Evolutionary conservation across 257 asterid genomes (phyloP).

Genomic region (Solanum stenotomum): DNA sequence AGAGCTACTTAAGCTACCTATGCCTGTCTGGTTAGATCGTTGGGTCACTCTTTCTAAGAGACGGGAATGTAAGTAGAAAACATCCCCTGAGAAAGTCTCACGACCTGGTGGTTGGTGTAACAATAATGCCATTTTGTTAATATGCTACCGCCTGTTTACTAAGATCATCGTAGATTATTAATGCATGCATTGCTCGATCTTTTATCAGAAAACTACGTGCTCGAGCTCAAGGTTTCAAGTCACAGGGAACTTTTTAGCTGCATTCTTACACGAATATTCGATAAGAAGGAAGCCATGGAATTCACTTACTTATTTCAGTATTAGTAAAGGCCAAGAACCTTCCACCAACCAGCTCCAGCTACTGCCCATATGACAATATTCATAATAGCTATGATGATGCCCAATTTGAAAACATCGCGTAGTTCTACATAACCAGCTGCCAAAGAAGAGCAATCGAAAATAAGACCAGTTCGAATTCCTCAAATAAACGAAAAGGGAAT

Average conservation of each 20-base stretch:
- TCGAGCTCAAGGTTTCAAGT: background rate
- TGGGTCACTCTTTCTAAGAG: background rate
- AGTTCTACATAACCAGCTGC: slow-evolving; percentile 82
- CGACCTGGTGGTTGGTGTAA: background rate
- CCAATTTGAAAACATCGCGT: slow-evolving; percentile 45
- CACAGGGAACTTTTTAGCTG: background rate
- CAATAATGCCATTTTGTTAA: background rate
- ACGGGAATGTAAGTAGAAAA: background rate
- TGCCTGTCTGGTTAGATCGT: background rate
- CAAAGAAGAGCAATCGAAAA: background rate
- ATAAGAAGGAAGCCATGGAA: background rate
- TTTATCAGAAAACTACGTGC: background rate
- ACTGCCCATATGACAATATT: slow-evolving; percentile 53
- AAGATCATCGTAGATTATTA: background rate
- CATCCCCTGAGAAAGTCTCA: background rate
- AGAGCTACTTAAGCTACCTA: background rate
- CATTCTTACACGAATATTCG: background rate
- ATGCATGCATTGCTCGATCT: background rate
- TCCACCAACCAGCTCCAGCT: slow-evolving; percentile 84
- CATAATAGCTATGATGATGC: slow-evolving; percentile 50
- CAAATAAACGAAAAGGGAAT: background rate
- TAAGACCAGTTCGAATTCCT: background rate
- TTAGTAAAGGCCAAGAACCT: slow-evolving; percentile 73
- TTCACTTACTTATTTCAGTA: background rate
- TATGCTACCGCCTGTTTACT: background rate